These are phyloP conservation scores for Globisporangium irregulare DNA, from an alignment of 352 stramenopile genomes.

Conservation along the genomic window DNA sequence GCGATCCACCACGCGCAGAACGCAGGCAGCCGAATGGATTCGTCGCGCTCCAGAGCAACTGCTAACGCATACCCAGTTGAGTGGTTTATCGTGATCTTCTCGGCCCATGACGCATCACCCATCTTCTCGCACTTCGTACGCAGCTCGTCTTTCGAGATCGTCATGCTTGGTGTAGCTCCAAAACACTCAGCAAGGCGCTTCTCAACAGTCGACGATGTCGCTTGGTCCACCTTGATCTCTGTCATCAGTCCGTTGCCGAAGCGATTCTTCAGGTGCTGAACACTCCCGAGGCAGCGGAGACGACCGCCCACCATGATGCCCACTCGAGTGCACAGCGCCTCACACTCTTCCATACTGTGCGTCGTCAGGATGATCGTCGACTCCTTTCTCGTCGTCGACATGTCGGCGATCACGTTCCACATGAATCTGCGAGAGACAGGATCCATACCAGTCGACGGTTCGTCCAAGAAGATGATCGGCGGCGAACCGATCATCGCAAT, in stretches of 20 bases:
- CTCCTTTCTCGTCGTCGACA: conserved; percentile 64
- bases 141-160: conserved; percentile 35
- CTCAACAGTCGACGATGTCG: conserved; percentile 30
- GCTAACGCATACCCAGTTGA: conserved; percentile 64
- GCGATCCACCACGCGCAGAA: conserved; percentile 16
- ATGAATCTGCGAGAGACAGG: conserved; percentile 90
- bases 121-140: conserved; percentile 41
- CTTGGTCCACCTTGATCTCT: conserved; percentile 61
- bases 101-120: conserved; percentile 38
- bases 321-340: conserved; percentile 93
- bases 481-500: conserved; percentile 92
- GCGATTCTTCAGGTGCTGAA: conserved; percentile 94
- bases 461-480: conserved; percentile 87
- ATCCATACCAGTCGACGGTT: conserved; percentile 91
- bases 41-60: conserved; percentile 47
- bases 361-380: conserved; percentile 92
- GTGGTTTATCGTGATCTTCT: conserved; percentile 48
- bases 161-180: conserved; percentile 20
- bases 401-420: conserved; percentile 91
- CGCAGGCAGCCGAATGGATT: too few species aligned
- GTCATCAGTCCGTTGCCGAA: conserved; percentile 95
- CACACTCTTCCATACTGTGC: conserved; percentile 96
- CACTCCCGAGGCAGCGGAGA: conserved; percentile 76
- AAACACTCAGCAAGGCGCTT: conserved; percentile 33
- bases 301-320: conserved; percentile 90